These are phyloP conservation scores for Xylaria sp. DNA, from an alignment of 2,329 filamentous ascomycete genomes.

Conservation along the genomic window DNA sequence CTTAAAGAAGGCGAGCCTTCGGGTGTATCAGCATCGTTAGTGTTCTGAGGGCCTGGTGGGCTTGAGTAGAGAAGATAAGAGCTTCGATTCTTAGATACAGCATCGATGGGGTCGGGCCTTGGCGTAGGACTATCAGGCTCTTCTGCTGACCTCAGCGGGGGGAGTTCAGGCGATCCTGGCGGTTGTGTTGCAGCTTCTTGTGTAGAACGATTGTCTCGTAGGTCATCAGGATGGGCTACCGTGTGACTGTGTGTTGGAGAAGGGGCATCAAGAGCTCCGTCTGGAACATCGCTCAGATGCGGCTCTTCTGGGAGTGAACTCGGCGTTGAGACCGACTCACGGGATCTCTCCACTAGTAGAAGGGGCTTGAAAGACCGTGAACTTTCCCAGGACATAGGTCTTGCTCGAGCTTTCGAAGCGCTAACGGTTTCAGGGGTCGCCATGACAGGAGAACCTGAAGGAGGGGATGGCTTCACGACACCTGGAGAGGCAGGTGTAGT, in stretches of 20 bases:
- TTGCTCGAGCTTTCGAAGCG: constrained; percentile 54
- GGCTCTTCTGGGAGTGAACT: constrained; percentile 55
- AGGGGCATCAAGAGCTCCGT: constrained; percentile 20
- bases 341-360: constrained; percentile 78
- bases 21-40: constrained; percentile 33
- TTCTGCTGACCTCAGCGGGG: constrained; percentile 29
- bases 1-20: constrained; percentile 35
- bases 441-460: constrained; percentile 50
- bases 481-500: constrained; percentile 53
- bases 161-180: constrained; percentile 33
- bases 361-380: constrained; percentile 81
- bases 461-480: constrained; percentile 52
- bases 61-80: constrained; percentile 56
- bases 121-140: constrained; percentile 37
- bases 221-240: constrained; percentile 7
- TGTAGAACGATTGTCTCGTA: neutral
- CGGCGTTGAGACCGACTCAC: constrained; percentile 51
- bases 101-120: constrained; percentile 54
- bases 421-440: constrained; percentile 51
- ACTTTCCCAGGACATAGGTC: constrained; percentile 71
- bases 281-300: constrained; percentile 54
- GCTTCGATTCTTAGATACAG: constrained; percentile 57
- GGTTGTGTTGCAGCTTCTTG: constrained; percentile 7
- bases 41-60: constrained; percentile 50
- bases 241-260: constrained; percentile 6